These are phyloP conservation scores for Arthrobotrys iridis DNA, from an alignment of 2,329 filamentous ascomycete species.

Conservation along the genomic window DNA sequence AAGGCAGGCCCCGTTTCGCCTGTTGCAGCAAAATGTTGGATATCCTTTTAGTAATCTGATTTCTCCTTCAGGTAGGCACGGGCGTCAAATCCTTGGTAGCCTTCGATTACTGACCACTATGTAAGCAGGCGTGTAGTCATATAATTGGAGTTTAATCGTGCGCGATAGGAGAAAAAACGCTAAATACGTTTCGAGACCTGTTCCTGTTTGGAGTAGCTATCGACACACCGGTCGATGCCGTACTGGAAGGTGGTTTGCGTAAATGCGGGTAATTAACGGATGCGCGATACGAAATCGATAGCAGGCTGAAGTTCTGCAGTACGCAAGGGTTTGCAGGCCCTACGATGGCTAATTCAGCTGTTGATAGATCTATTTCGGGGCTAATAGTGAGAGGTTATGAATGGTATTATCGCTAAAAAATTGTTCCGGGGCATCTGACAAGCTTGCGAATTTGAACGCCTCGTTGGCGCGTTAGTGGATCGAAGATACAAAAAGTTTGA, in stretches of 20 bases:
- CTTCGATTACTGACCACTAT: slow-evolving; percentile 6
- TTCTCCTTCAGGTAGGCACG: background rate
- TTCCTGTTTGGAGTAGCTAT: slow-evolving; percentile 11
- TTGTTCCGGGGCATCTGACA: slow-evolving; percentile 7
- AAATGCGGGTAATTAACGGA: slow-evolving; percentile 51
- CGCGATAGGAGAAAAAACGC: background rate
- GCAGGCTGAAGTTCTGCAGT: slow-evolving; percentile 18
- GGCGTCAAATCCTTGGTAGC: background rate
- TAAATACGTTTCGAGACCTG: too few relatives aligned
- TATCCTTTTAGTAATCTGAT: slow-evolving; percentile 2
- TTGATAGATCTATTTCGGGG: slow-evolving; percentile 14
- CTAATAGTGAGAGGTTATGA: background rate
- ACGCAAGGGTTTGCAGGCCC: background rate
- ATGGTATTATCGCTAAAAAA: slow-evolving; percentile 16
- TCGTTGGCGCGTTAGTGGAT: slow-evolving; percentile 15
- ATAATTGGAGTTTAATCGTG: background rate
- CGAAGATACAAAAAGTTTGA: background rate
- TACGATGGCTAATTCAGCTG: background rate
- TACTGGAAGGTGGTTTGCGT: slow-evolving; percentile 26
- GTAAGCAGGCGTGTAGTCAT: slow-evolving; percentile 11
- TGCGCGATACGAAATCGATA: slow-evolving; percentile 26
- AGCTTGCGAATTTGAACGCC: background rate
- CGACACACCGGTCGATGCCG: background rate
- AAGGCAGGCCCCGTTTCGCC: too few relatives aligned
- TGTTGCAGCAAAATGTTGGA: background rate